Percentiles rank a stretch among this genome's conserved stretches.
phyloP scores from a whole-genome alignment of 1,284 basidiomycete species.

The Cutaneotrichosporon daszewskae region DNA sequence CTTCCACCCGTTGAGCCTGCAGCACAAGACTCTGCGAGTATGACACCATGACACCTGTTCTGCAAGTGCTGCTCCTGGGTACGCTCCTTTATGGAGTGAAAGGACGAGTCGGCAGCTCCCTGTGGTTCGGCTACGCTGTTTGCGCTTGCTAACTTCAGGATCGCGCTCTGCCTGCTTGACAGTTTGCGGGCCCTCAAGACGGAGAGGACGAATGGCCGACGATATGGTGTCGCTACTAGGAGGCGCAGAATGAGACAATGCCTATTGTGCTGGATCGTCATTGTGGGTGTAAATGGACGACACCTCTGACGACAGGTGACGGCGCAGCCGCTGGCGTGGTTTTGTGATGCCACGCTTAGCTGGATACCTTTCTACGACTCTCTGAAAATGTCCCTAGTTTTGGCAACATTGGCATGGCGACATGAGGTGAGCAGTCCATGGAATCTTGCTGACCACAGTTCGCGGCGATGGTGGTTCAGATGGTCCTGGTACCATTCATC shows the following conservation, averaged over 20 bases:
- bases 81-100: background rate
- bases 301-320: slow-evolving; percentile 13
- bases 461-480: slow-evolving; percentile 21
- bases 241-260: slow-evolving; percentile 26
- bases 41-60: slow-evolving; percentile 5
- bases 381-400: slow-evolving; percentile 19
- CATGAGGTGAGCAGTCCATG: slow-evolving; percentile 19
- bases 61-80: too few relatives aligned
- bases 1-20: too few relatives aligned
- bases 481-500: slow-evolving; percentile 20
- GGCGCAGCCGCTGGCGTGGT: slow-evolving; percentile 9
- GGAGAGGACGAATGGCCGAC: slow-evolving; percentile 27
- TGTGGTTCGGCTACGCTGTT: slow-evolving; percentile 16
- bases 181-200: slow-evolving; percentile 30
- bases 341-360: slow-evolving; percentile 17
- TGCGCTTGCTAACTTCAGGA: slow-evolving; percentile 25
- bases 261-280: slow-evolving; percentile 32
- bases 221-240: slow-evolving; percentile 25
- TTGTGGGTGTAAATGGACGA: slow-evolving; percentile 16
- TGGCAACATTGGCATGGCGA: slow-evolving; percentile 20
- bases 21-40: too few relatives aligned
- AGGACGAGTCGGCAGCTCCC: background rate
- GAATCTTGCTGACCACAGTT: slow-evolving; percentile 12
- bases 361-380: slow-evolving; percentile 39
- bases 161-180: slow-evolving; percentile 26